A percentile compares a stretch with the other conserved stretches of the same genome.
These are phyloP conservation scores for Phytophthora uliginosa DNA, from an alignment of 352 stramenopile species.

Conservation along the genomic window DNA sequence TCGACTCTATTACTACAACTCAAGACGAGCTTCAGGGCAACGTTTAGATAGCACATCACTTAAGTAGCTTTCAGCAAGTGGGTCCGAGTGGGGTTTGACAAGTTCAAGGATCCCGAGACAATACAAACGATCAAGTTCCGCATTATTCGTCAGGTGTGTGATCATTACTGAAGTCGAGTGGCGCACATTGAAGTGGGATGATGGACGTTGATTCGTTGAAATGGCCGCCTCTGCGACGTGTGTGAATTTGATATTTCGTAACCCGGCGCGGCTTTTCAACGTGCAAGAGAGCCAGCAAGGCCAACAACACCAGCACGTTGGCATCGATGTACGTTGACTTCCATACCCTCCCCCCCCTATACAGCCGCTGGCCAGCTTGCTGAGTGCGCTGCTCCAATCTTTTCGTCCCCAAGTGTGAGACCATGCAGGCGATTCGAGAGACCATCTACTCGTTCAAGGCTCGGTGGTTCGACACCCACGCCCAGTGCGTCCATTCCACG, in stretches of 20 bases:
- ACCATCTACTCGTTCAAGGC: constrained; percentile 88
- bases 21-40: too few relatives aligned
- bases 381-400: not conserved
- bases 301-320: not conserved
- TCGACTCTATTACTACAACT: too few relatives aligned
- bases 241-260: not conserved
- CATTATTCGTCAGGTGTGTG: not conserved
- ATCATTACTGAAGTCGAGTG: too few relatives aligned
- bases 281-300: constrained; percentile 1
- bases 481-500: constrained; percentile 53
- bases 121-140: not conserved
- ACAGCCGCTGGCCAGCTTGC: not conserved
- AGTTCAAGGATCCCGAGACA: not conserved
- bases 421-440: constrained; percentile 75
- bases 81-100: not conserved
- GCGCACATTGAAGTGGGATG: too few relatives aligned
- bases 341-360: too few relatives aligned
- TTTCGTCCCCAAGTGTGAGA: not conserved
- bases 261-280: constrained; percentile 20
- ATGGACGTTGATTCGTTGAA: constrained; percentile 16
- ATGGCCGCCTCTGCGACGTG: constrained; percentile 20
- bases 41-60: too few relatives aligned
- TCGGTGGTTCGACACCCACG: constrained; percentile 82
- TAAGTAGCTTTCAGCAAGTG: too few relatives aligned
- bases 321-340: not conserved